These are phyloP conservation scores for Fulvia fulva DNA, from an alignment of 2,329 filamentous ascomycete genomes.

Conservation along the genomic window DNA sequence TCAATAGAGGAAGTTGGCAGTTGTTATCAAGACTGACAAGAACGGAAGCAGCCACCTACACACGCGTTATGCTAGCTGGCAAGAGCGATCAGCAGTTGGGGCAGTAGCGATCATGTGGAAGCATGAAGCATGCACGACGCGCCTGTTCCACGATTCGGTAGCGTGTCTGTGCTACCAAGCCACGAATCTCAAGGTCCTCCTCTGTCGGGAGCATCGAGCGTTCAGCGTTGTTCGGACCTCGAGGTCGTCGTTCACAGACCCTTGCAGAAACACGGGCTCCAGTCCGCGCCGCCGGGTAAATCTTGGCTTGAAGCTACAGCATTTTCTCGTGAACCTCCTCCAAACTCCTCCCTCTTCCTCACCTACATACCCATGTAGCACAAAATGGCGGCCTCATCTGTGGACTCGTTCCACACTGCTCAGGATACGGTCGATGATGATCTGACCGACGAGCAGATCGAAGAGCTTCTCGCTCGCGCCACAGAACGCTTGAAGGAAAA, in stretches of 20 bases:
- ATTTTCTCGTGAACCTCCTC: not conserved
- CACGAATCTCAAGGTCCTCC: too few species aligned
- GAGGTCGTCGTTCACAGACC: not conserved
- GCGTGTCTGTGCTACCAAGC: not conserved
- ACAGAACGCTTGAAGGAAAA: conserved; percentile 54
- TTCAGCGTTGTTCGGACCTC: too few species aligned
- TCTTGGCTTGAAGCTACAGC: not conserved
- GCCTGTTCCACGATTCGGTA: not conserved
- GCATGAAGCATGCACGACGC: not conserved
- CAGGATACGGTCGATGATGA: conserved; percentile 10
- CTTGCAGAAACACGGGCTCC: not conserved
- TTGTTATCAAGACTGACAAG: not conserved
- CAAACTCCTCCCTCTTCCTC: not conserved
- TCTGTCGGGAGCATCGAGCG: too few species aligned
- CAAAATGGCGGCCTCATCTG: conserved; percentile 8
- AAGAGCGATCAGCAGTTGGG: not conserved
- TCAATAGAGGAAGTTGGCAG: not conserved
- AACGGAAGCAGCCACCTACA: not conserved
- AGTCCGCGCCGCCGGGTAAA: not conserved
- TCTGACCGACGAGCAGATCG: conserved; percentile 61
- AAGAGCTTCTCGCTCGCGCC: conserved; percentile 60
- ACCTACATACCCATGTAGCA: not conserved
- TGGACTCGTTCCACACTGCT: conserved; percentile 12
- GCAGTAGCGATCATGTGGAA: not conserved
- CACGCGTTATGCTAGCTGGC: not conserved